A percentile compares a stretch with the other conserved stretches of the same genome.
Conservation (phyloP, 148 eudicot species). For the Rhododendron ovatum region DNA sequence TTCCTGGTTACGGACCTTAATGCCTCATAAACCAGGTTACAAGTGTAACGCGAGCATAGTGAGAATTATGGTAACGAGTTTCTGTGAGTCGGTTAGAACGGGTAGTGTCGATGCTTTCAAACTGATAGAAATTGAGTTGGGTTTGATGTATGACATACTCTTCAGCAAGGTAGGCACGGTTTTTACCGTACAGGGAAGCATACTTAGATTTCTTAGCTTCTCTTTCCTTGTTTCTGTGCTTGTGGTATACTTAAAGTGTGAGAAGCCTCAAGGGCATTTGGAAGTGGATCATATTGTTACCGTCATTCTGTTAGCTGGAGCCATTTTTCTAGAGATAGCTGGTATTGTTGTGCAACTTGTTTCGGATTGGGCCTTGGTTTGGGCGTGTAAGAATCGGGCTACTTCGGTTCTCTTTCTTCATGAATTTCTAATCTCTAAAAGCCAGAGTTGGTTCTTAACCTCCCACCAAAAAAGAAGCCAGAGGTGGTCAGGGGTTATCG, state of each 20-base stretch:
- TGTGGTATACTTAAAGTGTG: not conserved
- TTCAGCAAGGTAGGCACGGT: conserved; percentile 7
- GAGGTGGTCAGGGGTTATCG: not conserved
- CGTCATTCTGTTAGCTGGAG: not conserved
- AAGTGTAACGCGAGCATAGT: fast-evolving
- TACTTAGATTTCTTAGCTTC: not conserved
- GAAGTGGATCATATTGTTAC: not conserved
- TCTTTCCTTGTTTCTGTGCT: not conserved
- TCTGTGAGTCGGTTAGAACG: not conserved
- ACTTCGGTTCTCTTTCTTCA: not conserved
- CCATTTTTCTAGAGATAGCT: not conserved
- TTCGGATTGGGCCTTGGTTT: conserved; percentile 11
- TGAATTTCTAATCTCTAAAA: not conserved
- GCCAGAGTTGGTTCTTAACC: not conserved
- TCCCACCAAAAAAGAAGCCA: not conserved
- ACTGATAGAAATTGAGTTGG: conserved; percentile 12
- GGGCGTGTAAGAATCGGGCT: not conserved
- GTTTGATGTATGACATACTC: not conserved
- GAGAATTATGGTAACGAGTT: not conserved
- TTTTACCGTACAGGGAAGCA: not conserved
- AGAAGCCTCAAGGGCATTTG: not conserved
- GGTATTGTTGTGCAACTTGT: conserved; percentile 4
- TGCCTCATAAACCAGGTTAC: not conserved
- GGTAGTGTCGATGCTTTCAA: not conserved
- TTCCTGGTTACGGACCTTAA: not conserved